Base-by-base conservation (phyloP, 345 rosid species). In the Linum trigynum region DNA sequence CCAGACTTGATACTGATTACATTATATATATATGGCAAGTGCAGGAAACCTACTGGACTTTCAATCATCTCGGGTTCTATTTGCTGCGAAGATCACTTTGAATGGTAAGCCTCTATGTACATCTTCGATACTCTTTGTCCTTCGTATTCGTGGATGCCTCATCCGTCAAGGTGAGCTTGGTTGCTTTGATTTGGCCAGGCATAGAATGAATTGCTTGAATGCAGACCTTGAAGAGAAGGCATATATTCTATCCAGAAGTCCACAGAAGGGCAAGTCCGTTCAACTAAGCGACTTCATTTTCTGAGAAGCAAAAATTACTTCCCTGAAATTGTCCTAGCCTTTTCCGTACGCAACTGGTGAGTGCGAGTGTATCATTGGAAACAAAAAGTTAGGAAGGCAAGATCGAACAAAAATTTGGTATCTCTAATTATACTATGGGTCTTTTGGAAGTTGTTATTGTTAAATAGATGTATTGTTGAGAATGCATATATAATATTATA, bases 21-120 rank as follows among this genome's bases (percentile, higher is more conserved):
- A 37, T 7, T 39, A 59, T 12, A 35, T 64, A 23, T 38, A 3
- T 51, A 64, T 63, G 57, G 39, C 38, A 23, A 64, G 37, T 64
- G 65, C 79, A 84, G 88, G 88, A 81, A 83, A 77, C 75, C 69
- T 66, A 64, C 86, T 61, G 90, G 86, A 51, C 71, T 83, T 63
- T 74, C 85, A 7, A 72, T 87, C 38, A 76, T 87, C 39, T 59
- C 74, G 73, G 87, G 87, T 68, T 82, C 95, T 39, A 73, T 87
- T 68, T 83, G 88, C 74, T 85, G 95, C 42, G 88, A 85, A 55
- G 90, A 85, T 75, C 95, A 87, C 74, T 85, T 85, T 79, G 77
- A 75, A 63, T 85, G 90, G 95, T 85, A 59, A 59, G 73, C 39
- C 3, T 55, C 23, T 39, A 43, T 23, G 8, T 51, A 43, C 65